Evolutionary conservation across 371 early-diverging fungal species (phyloP), one percentile per base, ranked within the genome.

Genomic region (Rhizomucor pusillus): DNA sequence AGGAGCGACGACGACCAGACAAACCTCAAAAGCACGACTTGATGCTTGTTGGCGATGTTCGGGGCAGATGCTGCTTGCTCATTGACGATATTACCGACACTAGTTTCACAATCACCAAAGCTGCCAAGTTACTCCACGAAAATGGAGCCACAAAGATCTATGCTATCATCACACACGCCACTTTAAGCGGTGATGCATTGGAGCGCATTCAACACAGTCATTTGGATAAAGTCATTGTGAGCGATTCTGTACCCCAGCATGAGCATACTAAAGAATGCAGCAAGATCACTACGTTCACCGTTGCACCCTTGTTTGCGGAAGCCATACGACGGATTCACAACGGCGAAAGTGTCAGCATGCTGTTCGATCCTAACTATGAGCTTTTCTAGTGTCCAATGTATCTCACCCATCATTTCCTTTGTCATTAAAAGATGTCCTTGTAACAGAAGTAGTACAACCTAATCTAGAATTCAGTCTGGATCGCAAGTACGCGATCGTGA

Each of bases 81-180:
- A 88, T 98, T 16, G 98, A 98, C 66, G 98, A 98, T 69, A 95
- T 98, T 71, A 91, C 93, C 20, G 97, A 97, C 67, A 98, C 97
- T 11, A 93, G 90, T 25, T 86, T 83, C 50, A 98, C 98, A 0
- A 77, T 98, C 48, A 89, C 88, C 41, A 80, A 88, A 45, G 98
- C 97, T 0, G 94, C 98, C 39, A 85, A 90, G 58, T 71, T 90
- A 22, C 75, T 98, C 23, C 82, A 84, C 55, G 87, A 89, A 47
- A 88, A 89, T 60, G 98, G 98, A 3, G 96, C 97, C 1, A 73
- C 82, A 22, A 79, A 83, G 55, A 89, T 98, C 41, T 93, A 91
- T 65, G 95, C 94, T 1, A 81, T 95, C 36, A 89, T 94, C 16
- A 94, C 94, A 4, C 98, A 98, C 63, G 90, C 85, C 36, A 86